Evolutionary conservation across 1,284 basidiomycete genomes (phyloP), one percentile per base, ranked within the genome.

Genomic region (Mycena sp.): DNA sequence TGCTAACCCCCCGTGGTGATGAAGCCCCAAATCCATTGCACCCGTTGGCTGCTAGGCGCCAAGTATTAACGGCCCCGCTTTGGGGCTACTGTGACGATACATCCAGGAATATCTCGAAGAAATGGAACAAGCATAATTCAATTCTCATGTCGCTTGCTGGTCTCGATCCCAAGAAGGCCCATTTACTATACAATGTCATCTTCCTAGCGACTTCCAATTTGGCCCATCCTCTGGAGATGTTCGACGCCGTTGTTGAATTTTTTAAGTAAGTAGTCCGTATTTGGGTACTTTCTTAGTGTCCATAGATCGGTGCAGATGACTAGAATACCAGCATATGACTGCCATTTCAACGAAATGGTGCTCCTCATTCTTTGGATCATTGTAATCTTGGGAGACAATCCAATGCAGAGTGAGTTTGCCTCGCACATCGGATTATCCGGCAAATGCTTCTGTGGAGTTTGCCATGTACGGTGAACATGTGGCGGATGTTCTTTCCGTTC

Each of bases 51-150:
- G 49, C 71, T 28, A 72, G 72, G 2, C 43, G 54, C 19, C 67
- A 65, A 2, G 69, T 72, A 17, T 12, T 70, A 16, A 44, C 65
- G 1, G 58, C 77, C n/a, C 74, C 76, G 1, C 59, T 81, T 0
- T 80, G 74, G 75, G 21, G 78, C 0, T 82, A 81, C 61, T 80
- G 79, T 49, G 78, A 81, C 52, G 78, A 82, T 61, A 80, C 77
- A 0, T 81, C 78, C 0, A 79, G 79, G 0, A 81, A 82, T 61
- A 29, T 71, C 0, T 81, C 78, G 0, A 81, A 81, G 63, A 77
- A 78, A 58, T 82, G 78, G 78, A 81, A 82, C 57, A 72, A 79
- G 43, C 80, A 82, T 62, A 81, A 81, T 50, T 74, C 71, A 1
- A 75, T 76, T 25, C 67, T 80, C 0, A 75, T 78, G 49, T 74